phyloP scores from a whole-genome alignment of 192 early-diverging fungal species.

The Dispira simplex region DNA sequence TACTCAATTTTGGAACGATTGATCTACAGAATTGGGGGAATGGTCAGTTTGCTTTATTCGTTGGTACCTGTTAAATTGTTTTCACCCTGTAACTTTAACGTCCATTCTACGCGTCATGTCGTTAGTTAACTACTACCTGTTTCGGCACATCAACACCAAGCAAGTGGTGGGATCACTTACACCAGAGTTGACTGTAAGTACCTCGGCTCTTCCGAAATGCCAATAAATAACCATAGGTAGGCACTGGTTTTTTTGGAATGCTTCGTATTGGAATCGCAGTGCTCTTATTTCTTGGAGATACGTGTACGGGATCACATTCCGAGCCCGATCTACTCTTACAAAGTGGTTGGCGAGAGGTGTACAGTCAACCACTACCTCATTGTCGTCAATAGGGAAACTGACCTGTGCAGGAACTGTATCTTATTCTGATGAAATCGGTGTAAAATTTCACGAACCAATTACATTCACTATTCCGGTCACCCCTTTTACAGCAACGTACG shows the following conservation, averaged over 20 bases:
- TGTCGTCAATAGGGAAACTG: conserved; percentile 17
- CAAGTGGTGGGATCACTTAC: conserved; percentile 18
- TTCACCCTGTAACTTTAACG: background rate
- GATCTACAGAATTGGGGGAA: background rate
- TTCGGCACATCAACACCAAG: conserved; percentile 28
- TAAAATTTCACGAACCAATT: background rate
- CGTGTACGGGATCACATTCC: background rate
- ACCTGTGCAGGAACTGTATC: conserved; percentile 7
- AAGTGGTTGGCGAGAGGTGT: background rate
- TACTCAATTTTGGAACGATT: too few species aligned
- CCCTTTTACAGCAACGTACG: conserved; percentile 9
- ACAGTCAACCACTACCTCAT: background rate
- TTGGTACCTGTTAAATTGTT: background rate
- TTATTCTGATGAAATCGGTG: background rate
- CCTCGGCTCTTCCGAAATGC: background rate
- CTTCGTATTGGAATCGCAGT: background rate
- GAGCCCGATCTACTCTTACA: background rate
- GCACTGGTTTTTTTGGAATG: background rate
- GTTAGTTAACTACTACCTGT: conserved; percentile 16
- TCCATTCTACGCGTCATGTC: background rate
- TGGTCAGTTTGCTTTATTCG: background rate
- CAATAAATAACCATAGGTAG: background rate
- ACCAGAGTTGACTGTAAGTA: background rate
- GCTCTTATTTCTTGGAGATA: background rate
- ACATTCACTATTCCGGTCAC: background rate